A percentile compares a stretch with the other conserved stretches of the same genome.
Conservation (phyloP, 1,284 basidiomycete genomes). For the Cryptococcus jaspeensis region DNA sequence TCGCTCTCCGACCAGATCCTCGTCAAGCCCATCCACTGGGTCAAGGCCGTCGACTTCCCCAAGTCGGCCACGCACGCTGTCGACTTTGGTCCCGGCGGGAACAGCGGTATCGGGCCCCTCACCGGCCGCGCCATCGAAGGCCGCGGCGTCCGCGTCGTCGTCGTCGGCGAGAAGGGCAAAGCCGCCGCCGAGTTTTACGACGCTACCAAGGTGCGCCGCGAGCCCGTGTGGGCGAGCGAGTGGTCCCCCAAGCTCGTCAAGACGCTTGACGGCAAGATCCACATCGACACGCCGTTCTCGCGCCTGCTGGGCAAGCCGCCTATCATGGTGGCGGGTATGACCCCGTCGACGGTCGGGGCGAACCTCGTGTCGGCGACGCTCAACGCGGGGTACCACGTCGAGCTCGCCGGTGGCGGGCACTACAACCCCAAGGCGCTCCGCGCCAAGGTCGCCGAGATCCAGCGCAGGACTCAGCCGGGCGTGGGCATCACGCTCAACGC, state of each 20-base stretch:
- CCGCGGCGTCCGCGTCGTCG: constrained; percentile 82
- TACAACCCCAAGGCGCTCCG: constrained; percentile 88
- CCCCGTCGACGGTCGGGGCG: constrained; percentile 86
- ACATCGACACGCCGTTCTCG: constrained; percentile 94
- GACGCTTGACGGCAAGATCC: constrained; percentile 84
- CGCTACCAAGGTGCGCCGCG: constrained; percentile 64
- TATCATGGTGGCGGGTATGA: constrained; percentile 99
- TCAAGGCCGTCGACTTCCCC: constrained; percentile 82
- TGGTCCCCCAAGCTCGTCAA: constrained; percentile 82
- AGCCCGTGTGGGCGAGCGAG: constrained; percentile 88
- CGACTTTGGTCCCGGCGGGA: constrained; percentile 93
- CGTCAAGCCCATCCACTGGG: constrained; percentile 88
- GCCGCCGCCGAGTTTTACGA: constrained; percentile 83
- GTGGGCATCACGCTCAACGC: constrained; percentile 92
- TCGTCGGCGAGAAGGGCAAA: constrained; percentile 80
- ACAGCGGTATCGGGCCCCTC: constrained; percentile 88
- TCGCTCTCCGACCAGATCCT: constrained; percentile 92
- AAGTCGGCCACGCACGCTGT: constrained; percentile 86
- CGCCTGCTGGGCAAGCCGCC: constrained; percentile 92
- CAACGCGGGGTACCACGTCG: constrained; percentile 91
- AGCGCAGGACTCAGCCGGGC: constrained; percentile 74
- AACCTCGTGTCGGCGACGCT: constrained; percentile 90
- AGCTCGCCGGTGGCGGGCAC: constrained; percentile 96
- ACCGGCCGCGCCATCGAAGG: constrained; percentile 90
- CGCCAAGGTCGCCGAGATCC: constrained; percentile 84